phyloP scores from a whole-genome alignment of 2,329 filamentous ascomycete species.

The Pyricularia sp. region DNA sequence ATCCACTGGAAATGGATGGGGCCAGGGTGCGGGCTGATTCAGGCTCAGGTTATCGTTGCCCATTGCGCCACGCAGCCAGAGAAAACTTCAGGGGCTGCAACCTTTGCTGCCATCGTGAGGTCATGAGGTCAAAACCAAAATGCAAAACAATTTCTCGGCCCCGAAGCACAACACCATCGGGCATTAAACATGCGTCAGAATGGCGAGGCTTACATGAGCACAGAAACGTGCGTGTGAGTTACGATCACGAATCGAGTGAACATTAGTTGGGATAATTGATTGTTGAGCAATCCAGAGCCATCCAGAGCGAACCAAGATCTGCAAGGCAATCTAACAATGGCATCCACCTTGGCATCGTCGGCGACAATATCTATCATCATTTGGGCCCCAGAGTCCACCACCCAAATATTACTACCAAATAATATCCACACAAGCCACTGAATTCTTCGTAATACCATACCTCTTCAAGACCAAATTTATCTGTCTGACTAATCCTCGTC shows the following conservation, averaged over 20 bases:
- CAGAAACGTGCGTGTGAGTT: not conserved
- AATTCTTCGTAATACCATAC: not conserved
- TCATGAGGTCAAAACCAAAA: not conserved
- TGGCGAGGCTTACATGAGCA: not conserved
- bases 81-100: not conserved
- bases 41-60: not conserved
- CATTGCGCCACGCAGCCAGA: not conserved
- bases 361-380: not conserved
- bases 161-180: not conserved
- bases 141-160: not conserved
- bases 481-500: slow-evolving; percentile 29
- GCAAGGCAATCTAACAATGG: not conserved
- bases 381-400: not conserved
- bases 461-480: not conserved
- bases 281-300: too few species aligned
- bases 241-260: not conserved
- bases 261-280: too few species aligned
- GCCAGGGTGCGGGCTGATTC: not conserved
- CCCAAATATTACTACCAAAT: not conserved
- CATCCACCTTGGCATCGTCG: not conserved
- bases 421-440: not conserved
- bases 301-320: too few species aligned
- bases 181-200: not conserved
- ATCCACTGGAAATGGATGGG: not conserved
- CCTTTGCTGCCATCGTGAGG: not conserved